These are phyloP conservation scores for Cyphellophora attinorum DNA, from an alignment of 2,329 filamentous ascomycete genomes.

Conservation along the genomic window DNA sequence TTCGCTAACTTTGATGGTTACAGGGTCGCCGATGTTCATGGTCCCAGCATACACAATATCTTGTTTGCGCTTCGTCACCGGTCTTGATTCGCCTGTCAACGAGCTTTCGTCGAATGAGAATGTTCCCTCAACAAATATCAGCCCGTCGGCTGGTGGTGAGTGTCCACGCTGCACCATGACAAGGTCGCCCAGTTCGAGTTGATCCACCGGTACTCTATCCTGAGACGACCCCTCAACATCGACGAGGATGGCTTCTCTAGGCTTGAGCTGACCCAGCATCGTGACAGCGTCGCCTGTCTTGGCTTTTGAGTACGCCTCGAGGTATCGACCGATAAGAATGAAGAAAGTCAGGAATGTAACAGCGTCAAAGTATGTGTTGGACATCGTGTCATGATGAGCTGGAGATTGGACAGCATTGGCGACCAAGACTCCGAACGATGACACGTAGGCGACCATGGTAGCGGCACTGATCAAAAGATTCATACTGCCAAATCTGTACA, in stretches of 20 bases:
- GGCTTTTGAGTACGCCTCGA: constrained; percentile 82
- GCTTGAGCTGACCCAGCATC: constrained; percentile 66
- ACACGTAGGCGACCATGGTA: constrained; percentile 77
- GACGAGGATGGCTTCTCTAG: constrained; percentile 65
- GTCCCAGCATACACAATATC: constrained; percentile 38
- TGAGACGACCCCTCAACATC: constrained; percentile 19
- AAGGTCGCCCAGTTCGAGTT: constrained; percentile 64
- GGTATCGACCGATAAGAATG: constrained; percentile 52
- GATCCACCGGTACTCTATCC: constrained; percentile 49
- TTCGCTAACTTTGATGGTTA: constrained; percentile 32
- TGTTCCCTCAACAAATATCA: constrained; percentile 45
- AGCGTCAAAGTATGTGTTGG: constrained; percentile 68
- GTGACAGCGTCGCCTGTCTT: constrained; percentile 81
- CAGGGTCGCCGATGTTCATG: constrained; percentile 37
- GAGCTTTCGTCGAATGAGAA: constrained; percentile 81
- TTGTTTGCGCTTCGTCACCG: constrained; percentile 30
- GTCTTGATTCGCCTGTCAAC: constrained; percentile 53
- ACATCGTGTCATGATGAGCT: constrained; percentile 5
- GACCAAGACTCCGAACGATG: constrained; percentile 70
- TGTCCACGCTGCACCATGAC: constrained; percentile 69
- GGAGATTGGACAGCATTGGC: constrained; percentile 37
- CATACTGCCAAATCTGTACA: constrained; percentile 95
- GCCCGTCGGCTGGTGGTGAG: constrained; percentile 77
- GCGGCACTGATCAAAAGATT: constrained; percentile 86
- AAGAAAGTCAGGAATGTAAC: constrained; percentile 89